Evolutionary conservation across 768 basidiomycete species (phyloP), one percentile per base, ranked within the genome.

Genomic region (Suillus brevipes): DNA sequence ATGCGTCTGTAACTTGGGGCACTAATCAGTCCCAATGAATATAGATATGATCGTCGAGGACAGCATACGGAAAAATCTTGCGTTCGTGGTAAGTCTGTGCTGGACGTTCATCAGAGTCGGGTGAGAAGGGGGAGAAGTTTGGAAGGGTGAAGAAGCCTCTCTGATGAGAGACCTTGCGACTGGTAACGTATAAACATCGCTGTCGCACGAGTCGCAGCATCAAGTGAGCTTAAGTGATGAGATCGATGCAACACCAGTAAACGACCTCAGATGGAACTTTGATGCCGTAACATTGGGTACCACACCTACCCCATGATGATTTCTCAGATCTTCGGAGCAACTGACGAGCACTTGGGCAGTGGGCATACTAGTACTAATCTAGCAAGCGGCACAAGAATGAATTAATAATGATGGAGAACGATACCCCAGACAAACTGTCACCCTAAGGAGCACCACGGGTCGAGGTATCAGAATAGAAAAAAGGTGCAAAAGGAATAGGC

Each of bases 41-140:
- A 63, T 62, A n/a, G 60, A 66, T 57, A 43, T 52, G 40, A 65
- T 28, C 50, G 25, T 43, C n/a, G 10, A 40, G 47, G 47, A 55
- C 28, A 56, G 84, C 93, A 74, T 76, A 97, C 95, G 93, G 94
- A 67, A 98, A 82, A 67, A 95, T 84, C 81, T 92, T 96, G 67
- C 86, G 84, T 72, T 97, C 94, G 71, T 88, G 87, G 72, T 93
- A 96, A 14, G 80, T 84, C 71, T 92, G 90, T 12, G 83, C 82
- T 6, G 71, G 65, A 67, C 81, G 75, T 40, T 69, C 71, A 40
- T 70, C 64, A 45, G 70, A 62, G 25, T 69, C 64, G 10, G 71
- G 72, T 65, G 81, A 80, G 2, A 5, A n/a, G 45, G 82, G 78
- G 2, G 85, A 78, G 31, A 87, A 71, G 61, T 83, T 78, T 18